Conservation (phyloP, 2,329 filamentous ascomycete genomes). For the Claviceps lovelessii region DNA sequence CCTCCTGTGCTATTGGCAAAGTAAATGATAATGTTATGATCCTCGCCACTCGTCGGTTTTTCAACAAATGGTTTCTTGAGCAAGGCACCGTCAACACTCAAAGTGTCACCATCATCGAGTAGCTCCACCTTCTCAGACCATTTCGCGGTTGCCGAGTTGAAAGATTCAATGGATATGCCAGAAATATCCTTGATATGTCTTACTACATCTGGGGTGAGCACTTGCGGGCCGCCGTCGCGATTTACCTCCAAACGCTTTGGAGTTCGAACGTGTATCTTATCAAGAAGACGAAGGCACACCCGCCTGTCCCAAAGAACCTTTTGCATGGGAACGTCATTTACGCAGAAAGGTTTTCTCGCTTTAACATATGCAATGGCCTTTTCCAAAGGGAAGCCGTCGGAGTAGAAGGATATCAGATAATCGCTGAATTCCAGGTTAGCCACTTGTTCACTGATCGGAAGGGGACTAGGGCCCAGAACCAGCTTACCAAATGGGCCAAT, state of each 20-base stretch:
- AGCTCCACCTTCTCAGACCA: slow-evolving; percentile 64
- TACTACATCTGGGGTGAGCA: slow-evolving; percentile 66
- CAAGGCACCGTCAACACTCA: slow-evolving; percentile 70
- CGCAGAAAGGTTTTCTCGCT: slow-evolving; percentile 86
- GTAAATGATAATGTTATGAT: slow-evolving; percentile 98
- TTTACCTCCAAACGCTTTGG: slow-evolving; percentile 82
- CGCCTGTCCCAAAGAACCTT: slow-evolving; percentile 92
- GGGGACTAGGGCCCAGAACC: neutral
- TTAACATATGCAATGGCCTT: slow-evolving; percentile 95
- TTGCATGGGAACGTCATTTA: slow-evolving; percentile 96
- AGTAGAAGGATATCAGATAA: slow-evolving; percentile 96
- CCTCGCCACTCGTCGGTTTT: slow-evolving; percentile 94
- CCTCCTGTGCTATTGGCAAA: slow-evolving; percentile 78
- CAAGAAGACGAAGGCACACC: slow-evolving; percentile 73
- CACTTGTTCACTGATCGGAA: slow-evolving; percentile 4
- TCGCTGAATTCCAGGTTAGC: slow-evolving; percentile 35
- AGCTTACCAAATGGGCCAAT: slow-evolving; percentile 75
- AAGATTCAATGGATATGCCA: slow-evolving; percentile 58
- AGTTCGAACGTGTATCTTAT: slow-evolving; percentile 78
- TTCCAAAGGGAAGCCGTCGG: slow-evolving; percentile 88
- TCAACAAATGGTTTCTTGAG: slow-evolving; percentile 93
- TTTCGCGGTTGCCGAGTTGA: slow-evolving; percentile 47
- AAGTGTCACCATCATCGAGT: slow-evolving; percentile 75
- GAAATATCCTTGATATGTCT: slow-evolving; percentile 69
- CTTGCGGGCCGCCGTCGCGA: slow-evolving; percentile 72